These are phyloP conservation scores for Cyphellophora europaea DNA, from an alignment of 2,329 filamentous ascomycete genomes.

Conservation along the genomic window DNA sequence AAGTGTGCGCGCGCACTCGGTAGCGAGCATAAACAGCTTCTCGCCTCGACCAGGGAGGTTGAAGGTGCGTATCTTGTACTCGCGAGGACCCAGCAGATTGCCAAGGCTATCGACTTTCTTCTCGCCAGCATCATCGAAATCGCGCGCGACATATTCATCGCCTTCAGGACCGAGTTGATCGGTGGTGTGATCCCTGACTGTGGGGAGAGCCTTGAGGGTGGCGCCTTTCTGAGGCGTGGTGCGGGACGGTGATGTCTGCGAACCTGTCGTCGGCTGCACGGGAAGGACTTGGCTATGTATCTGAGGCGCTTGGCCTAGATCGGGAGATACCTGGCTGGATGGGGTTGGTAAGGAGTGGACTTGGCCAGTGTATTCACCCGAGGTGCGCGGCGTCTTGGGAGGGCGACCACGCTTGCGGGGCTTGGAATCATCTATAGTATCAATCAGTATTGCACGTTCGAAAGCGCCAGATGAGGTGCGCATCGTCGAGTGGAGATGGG, in stretches of 20 bases:
- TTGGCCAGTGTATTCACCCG: slow-evolving; percentile 23
- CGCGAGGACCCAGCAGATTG: slow-evolving; percentile 68
- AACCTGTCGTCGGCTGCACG: neutral
- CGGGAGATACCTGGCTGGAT: slow-evolving; percentile 21
- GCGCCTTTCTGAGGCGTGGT: slow-evolving; percentile 28
- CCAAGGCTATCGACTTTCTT: slow-evolving; percentile 84
- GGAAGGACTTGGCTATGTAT: slow-evolving; percentile 29
- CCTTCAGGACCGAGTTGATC: slow-evolving; percentile 83
- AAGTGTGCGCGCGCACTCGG: slow-evolving; percentile 87
- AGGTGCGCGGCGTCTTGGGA: slow-evolving; percentile 35
- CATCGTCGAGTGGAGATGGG: too few species aligned
- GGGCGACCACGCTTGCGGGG: slow-evolving; percentile 42
- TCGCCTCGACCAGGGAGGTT: slow-evolving; percentile 81
- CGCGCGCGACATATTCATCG: slow-evolving; percentile 90
- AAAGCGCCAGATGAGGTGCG: too few species aligned
- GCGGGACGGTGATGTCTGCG: slow-evolving; percentile 45
- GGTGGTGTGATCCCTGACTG: slow-evolving; percentile 92
- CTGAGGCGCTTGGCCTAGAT: slow-evolving; percentile 29
- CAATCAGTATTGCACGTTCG: too few species aligned
- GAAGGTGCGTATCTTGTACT: slow-evolving; percentile 91
- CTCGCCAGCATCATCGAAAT: slow-evolving; percentile 87
- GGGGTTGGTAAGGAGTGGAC: slow-evolving; percentile 22
- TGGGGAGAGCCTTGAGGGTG: slow-evolving; percentile 87
- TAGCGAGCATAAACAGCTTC: slow-evolving; percentile 97
- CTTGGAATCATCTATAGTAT: slow-evolving; percentile 20